Conservation (phyloP, 192 early-diverging fungal genomes). For the Linnemannia zychae region DNA sequence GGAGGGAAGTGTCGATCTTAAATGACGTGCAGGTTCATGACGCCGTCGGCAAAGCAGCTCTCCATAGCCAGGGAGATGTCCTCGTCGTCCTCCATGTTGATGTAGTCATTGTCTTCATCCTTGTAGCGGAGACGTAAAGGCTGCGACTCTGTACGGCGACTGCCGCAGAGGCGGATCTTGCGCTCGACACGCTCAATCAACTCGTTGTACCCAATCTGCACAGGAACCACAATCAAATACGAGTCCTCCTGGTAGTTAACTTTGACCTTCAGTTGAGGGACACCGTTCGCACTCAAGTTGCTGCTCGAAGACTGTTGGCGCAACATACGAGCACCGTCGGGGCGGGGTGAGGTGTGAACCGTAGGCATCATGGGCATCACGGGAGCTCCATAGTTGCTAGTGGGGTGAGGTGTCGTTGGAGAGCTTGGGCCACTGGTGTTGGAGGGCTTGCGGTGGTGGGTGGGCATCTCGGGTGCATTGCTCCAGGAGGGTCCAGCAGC, state of each 20-base stretch:
- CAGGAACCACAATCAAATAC: constrained; percentile 88
- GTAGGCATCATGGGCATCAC: constrained; percentile 33
- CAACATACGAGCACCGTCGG: constrained; percentile 24
- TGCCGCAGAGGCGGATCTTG: constrained; percentile 88
- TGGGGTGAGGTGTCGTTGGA: constrained; percentile 33
- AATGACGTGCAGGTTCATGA: constrained; percentile 69
- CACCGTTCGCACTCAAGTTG: constrained; percentile 46
- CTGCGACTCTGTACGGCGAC: constrained; percentile 66
- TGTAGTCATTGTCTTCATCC: constrained; percentile 95
- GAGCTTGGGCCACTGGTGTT: constrained; percentile 48
- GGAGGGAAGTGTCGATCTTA: constrained; percentile 7
- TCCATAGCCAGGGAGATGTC: constrained; percentile 96
- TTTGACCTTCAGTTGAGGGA: constrained; percentile 81
- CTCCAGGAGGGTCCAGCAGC: constrained; percentile 34
- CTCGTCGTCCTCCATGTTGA: constrained; percentile 91
- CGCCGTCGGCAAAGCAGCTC: constrained; percentile 56
- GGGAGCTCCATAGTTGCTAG: constrained; percentile 13
- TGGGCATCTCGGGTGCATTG: constrained; percentile 42
- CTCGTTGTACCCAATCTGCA: constrained; percentile 78
- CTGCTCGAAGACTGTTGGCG: constrained; percentile 42
- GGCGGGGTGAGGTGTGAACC: constrained; percentile 28
- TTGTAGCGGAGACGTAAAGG: constrained; percentile 85
- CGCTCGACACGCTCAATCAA: constrained; percentile 87
- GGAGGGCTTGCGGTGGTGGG: constrained; percentile 31
- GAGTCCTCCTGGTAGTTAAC: constrained; percentile 91